These are phyloP conservation scores for Lomentospora prolificans DNA, from an alignment of 2,329 filamentous ascomycete genomes.

Conservation along the genomic window DNA sequence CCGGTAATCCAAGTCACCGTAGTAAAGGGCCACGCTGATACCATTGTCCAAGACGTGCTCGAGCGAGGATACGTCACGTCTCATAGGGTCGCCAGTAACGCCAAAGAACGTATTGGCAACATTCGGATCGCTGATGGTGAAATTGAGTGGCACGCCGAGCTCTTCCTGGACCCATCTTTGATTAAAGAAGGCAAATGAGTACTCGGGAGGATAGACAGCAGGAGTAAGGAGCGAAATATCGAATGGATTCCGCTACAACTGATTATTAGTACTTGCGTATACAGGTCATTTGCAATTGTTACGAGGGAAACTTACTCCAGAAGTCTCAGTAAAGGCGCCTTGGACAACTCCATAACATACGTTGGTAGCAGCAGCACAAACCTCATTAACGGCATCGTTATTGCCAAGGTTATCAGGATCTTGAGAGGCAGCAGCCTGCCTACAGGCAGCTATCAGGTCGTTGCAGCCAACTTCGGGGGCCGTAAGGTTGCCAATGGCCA, in stretches of 20 bases:
- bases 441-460: background rate
- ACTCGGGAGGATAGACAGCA: constrained; percentile 53
- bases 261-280: background rate
- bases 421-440: constrained; percentile 20
- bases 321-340: constrained; percentile 23
- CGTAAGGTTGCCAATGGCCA: constrained; percentile 1
- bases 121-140: constrained; percentile 29
- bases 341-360: constrained; percentile 13
- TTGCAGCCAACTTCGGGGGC: constrained; percentile 24
- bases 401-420: constrained; percentile 33
- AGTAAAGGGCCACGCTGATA: constrained; percentile 61
- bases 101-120: constrained; percentile 49
- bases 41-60: constrained; percentile 51
- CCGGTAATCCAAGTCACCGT: constrained; percentile 55
- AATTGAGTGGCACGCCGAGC: constrained; percentile 54
- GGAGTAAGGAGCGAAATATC: constrained; percentile 48
- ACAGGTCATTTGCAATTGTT: background rate
- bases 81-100: constrained; percentile 46
- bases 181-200: constrained; percentile 57
- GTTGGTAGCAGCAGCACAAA: constrained; percentile 42
- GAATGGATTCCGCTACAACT: constrained; percentile 31
- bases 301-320: constrained; percentile 6
- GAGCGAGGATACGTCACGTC: constrained; percentile 30
- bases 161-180: constrained; percentile 44
- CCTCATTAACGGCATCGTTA: constrained; percentile 24